phyloP scores from a whole-genome alignment of 768 basidiomycete genomes.

The Erythrobasidium yunnanense region DNA sequence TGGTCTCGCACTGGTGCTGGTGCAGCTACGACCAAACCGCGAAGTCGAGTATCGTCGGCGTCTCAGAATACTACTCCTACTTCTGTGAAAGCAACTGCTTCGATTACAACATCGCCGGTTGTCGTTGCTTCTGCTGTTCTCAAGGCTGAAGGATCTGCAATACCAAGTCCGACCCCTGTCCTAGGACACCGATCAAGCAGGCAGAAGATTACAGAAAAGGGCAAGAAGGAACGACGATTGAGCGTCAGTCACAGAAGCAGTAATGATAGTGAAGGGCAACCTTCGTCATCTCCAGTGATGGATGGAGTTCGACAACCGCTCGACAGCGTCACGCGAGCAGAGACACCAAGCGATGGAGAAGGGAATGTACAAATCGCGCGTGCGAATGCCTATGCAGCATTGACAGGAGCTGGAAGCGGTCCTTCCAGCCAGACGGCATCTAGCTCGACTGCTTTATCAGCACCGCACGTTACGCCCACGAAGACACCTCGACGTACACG shows the following conservation, averaged over 20 bases:
- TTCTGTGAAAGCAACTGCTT: neutral
- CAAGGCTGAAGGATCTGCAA: neutral
- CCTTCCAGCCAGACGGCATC: no score
- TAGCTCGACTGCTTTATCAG: no score
- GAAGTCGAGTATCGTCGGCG: neutral
- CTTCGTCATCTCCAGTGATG: neutral
- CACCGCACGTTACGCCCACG: no score
- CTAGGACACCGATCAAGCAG: neutral
- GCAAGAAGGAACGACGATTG: neutral
- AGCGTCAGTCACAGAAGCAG: neutral
- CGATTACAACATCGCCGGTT: neutral
- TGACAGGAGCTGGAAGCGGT: no score
- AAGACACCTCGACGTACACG: slow-evolving; percentile 11
- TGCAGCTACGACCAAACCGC: neutral
- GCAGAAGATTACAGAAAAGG: slow-evolving; percentile 6
- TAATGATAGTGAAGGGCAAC: neutral
- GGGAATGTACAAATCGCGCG: no score
- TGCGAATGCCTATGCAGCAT: no score
- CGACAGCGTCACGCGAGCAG: no score
- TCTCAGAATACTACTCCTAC: neutral
- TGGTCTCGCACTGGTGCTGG: neutral
- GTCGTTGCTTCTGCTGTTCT: neutral
- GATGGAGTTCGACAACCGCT: no score
- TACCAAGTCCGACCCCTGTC: neutral
- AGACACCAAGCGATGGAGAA: no score